A percentile compares a stretch with the other conserved stretches of the same genome.
Evolutionary conservation across 768 basidiomycete genomes (phyloP).

Genomic region (Pseudohyphozyma bogoriensis): DNA sequence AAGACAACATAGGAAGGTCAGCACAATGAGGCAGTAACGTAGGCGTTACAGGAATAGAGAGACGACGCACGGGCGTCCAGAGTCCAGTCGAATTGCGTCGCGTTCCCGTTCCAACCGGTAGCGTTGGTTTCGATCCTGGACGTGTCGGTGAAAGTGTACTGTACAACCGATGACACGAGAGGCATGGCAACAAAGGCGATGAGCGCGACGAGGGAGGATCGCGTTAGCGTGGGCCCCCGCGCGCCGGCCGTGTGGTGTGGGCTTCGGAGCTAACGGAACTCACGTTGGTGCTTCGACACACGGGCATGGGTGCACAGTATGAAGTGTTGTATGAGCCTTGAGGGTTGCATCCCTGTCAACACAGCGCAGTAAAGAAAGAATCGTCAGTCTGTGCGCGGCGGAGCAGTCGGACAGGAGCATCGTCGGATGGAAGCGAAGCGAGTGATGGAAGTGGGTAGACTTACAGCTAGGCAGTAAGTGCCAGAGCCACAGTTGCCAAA

Average conservation of each 20-base stretch:
- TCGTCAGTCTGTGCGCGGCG: too few species aligned
- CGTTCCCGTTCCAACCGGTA: constrained; percentile 35
- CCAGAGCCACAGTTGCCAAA: too few species aligned
- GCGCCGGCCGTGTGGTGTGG: constrained; percentile 1
- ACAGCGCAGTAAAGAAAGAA: too few species aligned
- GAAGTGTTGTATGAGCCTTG: too few species aligned
- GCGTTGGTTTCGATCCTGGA: constrained; percentile 26
- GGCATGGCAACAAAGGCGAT: too few species aligned
- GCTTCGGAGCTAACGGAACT: constrained; percentile 21
- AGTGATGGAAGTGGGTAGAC: too few species aligned
- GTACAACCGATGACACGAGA: too few species aligned
- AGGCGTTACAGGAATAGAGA: background rate
- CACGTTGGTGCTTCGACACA: constrained; percentile 28
- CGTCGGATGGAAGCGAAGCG: too few species aligned
- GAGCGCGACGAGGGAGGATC: constrained; percentile 11
- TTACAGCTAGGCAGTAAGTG: too few species aligned
- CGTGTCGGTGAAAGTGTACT: constrained; percentile 24
- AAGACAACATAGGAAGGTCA: too few species aligned
- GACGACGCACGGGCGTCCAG: constrained; percentile 26
- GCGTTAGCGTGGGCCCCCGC: constrained; percentile 2
- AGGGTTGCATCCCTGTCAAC: too few species aligned
- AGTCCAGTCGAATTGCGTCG: constrained; percentile 34
- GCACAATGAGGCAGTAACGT: background rate
- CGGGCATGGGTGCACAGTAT: constrained; percentile 32
- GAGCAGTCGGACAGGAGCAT: too few species aligned